Base-by-base conservation (phyloP, 345 rosid genomes). In the Viola odorata region DNA sequence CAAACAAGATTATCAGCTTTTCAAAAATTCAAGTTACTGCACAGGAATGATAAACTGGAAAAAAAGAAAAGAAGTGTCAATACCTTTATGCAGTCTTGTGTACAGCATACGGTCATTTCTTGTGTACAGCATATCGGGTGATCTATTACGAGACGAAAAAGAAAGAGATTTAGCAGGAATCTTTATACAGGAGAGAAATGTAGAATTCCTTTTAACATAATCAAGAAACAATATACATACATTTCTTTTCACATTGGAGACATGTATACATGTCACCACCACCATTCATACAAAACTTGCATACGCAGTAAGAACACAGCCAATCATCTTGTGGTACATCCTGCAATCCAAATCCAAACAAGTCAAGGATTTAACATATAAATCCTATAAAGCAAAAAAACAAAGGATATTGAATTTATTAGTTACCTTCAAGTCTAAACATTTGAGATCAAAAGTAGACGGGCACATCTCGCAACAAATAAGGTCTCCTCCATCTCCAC, bases 401-500 rank as follows among this genome's bases (percentile, higher is more conserved):
- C 7, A 53, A 53, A 53, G 6, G 9, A 4, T 23, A 8, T 0
- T 8, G 12, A 53, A 11, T 13, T 9, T 10, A 53, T 3, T 0
- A 17, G n/a, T 53, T 54, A 77, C 81, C 70, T 52, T 12, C 73
- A 77, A 41, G 11, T 13, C 50, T 12, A 67, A 8, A 12, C 81
- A 73, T 3, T 2, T 32, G 1, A 45, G 37, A 60, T 77, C 75
- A 41, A 55, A 63, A 0, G 81, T 70, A 1, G 75, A 69, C 9
- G 73, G 75, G 7, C 81, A 73, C 37, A 3, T 53, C 0, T 77
- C 75, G 2, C 75, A 77, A 8, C 81, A 73, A 5, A 77, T 38
- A 7, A 77, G n/a, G 0, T 73, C 57, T 6, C 81, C 75, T 0
- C 75, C 75, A 57, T 77, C 81, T 0, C 60, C 73, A 41, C 75